Evolutionary conservation across 306 rosid genomes (phyloP), one percentile per base, ranked within the genome.

Genomic region (Herpetospermum pedunculosum): DNA sequence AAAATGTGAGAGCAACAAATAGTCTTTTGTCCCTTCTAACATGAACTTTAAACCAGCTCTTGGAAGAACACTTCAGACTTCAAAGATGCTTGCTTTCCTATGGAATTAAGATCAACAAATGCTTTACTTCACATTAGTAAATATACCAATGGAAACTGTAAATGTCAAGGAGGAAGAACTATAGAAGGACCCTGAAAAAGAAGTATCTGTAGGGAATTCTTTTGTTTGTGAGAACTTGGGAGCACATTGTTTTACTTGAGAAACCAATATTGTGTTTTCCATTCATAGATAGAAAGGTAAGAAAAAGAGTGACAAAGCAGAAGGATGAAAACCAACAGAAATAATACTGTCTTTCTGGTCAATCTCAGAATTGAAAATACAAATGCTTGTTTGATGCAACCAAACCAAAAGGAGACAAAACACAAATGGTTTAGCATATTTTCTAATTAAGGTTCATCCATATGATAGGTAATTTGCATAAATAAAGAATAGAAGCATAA

Each of bases 91-190:
- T 21, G 15, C 23, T 65, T 26, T 70, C 28, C n/a, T 2, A 9
- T 32, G 60, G 60, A 79, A 50, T 60, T 10, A 26, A 79, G 79
- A 79, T 43, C 70, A 58, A 52, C 73, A 37, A 40, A 38, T 50
- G 10, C 50, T 34, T 62, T 32, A 14, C 64, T 57, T 57, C 1
- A 23, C 57, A 14, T 50, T 1, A 50, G 28, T 52, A 23, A 52
- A 26, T 11, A 28, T 1, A 5, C 19, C 34, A 58, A 25, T 30
- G 67, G n/a, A 58, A 58, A 28, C 19, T 50, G 28, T 50, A 57
- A 26, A 57, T 59, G 30, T 30, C 68, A 30, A 15, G 25, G 68
- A 59, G 68, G 38, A 28, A 6, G 41, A 60, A 60, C 68, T 57
- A 57, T 8, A 32, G 0, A 5, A 57, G 37, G 19, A 26, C 64